Evolutionary conservation across 257 asterid species (phyloP).

Genomic region (Vinca minor): DNA sequence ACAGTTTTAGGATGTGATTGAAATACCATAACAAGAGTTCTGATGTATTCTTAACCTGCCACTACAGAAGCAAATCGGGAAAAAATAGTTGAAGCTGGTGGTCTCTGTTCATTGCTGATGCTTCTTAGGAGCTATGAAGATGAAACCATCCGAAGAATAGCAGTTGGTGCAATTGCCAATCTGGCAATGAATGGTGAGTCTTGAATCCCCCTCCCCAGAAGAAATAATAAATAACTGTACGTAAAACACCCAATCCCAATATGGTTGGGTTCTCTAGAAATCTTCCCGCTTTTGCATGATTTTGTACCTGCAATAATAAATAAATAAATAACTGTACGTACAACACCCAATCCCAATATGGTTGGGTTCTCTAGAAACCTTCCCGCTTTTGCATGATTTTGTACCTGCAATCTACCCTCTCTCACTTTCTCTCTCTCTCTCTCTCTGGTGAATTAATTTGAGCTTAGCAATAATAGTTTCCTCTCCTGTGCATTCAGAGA

Average conservation of each 20-base stretch:
- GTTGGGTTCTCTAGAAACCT: neutral
- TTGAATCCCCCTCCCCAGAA: neutral
- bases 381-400: neutral
- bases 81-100: constrained; percentile 98
- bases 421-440: constrained; percentile 6
- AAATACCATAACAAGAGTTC: constrained; percentile 16
- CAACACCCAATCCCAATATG: neutral
- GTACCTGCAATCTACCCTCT: no score
- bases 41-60: constrained; percentile 18
- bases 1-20: neutral
- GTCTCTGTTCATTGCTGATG: constrained; percentile 85
- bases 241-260: neutral
- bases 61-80: constrained; percentile 81
- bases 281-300: neutral
- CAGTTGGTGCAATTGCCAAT: constrained; percentile 99
- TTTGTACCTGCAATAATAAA: no score
- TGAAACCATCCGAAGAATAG: constrained; percentile 94
- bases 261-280: neutral
- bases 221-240: neutral
- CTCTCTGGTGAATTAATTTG: constrained; percentile 11
- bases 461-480: constrained; percentile 4
- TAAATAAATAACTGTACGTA: no score
- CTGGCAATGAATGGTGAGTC: constrained; percentile 93
- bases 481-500: constrained; percentile 42
- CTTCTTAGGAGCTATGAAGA: constrained; percentile 90